Evolutionary conservation across 2,329 filamentous ascomycete genomes (phyloP).

Genomic region (Didymella arachidicola): DNA sequence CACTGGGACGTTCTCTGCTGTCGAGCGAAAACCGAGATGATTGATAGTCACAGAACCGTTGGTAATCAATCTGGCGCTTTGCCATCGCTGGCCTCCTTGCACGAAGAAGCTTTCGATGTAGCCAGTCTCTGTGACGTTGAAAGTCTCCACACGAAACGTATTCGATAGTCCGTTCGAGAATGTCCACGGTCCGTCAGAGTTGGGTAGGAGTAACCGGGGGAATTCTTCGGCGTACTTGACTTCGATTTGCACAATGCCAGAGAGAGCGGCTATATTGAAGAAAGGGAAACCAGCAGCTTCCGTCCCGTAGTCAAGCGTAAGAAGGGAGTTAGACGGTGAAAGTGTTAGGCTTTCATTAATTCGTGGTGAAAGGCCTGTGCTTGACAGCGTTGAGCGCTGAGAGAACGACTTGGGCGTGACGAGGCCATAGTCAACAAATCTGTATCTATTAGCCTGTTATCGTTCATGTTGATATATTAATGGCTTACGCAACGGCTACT

Average conservation of each 20-base stretch:
- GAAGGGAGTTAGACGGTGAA: constrained; percentile 13
- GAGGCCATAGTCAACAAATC: neutral
- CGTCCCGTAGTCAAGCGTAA: constrained; percentile 25
- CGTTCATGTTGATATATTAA: neutral
- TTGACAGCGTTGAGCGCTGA: neutral
- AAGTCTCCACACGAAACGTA: constrained; percentile 51
- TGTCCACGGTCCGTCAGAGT: constrained; percentile 27
- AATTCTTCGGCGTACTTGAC: constrained; percentile 21
- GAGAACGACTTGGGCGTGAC: constrained; percentile 1
- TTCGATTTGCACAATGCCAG: constrained; percentile 15
- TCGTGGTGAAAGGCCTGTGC: neutral
- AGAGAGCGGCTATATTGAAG: constrained; percentile 8
- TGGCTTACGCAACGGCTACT: neutral
- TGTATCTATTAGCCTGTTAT: neutral
- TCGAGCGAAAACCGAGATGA: constrained; percentile 44
- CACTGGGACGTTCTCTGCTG: constrained; percentile 31
- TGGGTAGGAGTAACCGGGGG: neutral
- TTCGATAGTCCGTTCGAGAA: constrained; percentile 28
- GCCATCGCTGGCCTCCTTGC: constrained; percentile 54
- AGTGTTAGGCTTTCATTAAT: constrained; percentile 1
- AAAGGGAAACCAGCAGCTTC: constrained; percentile 21
- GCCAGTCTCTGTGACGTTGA: constrained; percentile 47
- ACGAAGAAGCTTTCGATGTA: constrained; percentile 44
- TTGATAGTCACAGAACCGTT: constrained; percentile 44
- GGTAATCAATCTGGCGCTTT: constrained; percentile 50